Base-by-base conservation (phyloP, 768 basidiomycete genomes). In the Chalciporus sphaerocephalus region DNA sequence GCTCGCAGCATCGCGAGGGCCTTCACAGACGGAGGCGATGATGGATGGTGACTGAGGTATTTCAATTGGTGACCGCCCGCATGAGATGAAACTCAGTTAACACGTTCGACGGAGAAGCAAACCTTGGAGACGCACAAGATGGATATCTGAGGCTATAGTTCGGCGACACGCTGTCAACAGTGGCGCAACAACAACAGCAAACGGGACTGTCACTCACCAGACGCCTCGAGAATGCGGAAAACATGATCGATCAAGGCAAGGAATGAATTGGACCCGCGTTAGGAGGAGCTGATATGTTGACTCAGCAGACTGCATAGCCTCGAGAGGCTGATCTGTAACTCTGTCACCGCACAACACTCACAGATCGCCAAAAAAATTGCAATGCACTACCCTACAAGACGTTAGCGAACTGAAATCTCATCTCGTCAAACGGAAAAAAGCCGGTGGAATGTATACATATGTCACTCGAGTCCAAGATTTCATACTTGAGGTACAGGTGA, bases 1-100 rank as follows among this genome's bases (percentile, higher is more conserved):
- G 77, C 67, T 5, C 76, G 75, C 10, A 90, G 72, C 15, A 87
- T 64, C 2, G 67, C 69, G 5, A 90, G 69, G 0, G 86, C 84
- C 55, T 77, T 73, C 12, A 54, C 71, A 0, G 87, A 89, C 0
- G 81, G 77, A 0, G 84, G 81, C 0, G 84, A 86, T 4, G 76
- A 67, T 0, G 85, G 71, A 39, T 78, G 71, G 59, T 89, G 87
- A 55, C 87, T 90, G 35, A 21, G 40, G 10, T 39, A 16, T 16
- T 32, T 36, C 40, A 13, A 40, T 43, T 30, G 35, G 25, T 25
- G 16, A 16, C 7, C 23, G n/a, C n/a, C n/a, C n/a, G n/a, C n/a
- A n/a, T 10, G 13, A 18, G 9, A 43, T 27, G 2, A 30, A 36
- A 20, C 30, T 1, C 16, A 24, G n/a, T 52, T 8, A 53, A 57